Evolutionary conservation across 148 eudicot genomes (phyloP).

Genomic region (Gaultheria prostrata): DNA sequence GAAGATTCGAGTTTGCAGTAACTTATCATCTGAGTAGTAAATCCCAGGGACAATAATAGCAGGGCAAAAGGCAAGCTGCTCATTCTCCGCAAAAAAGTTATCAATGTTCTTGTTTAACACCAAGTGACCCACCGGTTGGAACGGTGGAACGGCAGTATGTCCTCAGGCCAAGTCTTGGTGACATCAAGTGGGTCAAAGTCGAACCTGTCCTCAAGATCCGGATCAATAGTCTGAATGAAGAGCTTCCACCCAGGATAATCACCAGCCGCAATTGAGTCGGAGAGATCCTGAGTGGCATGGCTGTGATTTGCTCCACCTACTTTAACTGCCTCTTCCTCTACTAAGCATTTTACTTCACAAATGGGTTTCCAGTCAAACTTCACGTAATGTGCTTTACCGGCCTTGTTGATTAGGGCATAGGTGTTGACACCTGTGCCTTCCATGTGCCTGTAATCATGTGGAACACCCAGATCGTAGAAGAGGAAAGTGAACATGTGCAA

Average conservation of each 20-base stretch:
- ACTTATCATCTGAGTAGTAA: constrained; percentile 86
- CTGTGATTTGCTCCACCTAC: constrained; percentile 95
- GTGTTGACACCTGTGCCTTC: constrained; percentile 96
- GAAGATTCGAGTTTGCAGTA: constrained; percentile 84
- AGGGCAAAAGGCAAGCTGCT: constrained; percentile 88
- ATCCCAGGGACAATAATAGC: constrained; percentile 81
- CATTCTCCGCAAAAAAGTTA: constrained; percentile 93
- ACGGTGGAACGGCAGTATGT: constrained; percentile 80
- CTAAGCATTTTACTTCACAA: constrained; percentile 78
- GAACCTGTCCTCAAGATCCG: constrained; percentile 78
- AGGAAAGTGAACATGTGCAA: constrained; percentile 80
- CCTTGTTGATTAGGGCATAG: constrained; percentile 70
- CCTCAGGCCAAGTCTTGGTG: constrained; percentile 96
- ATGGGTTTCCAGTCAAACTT: constrained; percentile 98
- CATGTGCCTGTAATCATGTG: constrained; percentile 90
- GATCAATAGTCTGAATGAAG: constrained; percentile 81
- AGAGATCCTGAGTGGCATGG: constrained; percentile 93
- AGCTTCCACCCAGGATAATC: constrained; percentile 97
- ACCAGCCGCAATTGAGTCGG: constrained; percentile 89
- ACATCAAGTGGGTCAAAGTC: constrained; percentile 96
- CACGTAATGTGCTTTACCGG: constrained; percentile 78
- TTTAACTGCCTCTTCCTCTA: constrained; percentile 78
- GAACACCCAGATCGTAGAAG: constrained; percentile 85
- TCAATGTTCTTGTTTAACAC: constrained; percentile 94
- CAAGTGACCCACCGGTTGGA: constrained; percentile 90